Evolutionary conservation across 129 eudicot species (phyloP).

Genomic region (Ambrosia artemisiifolia): DNA sequence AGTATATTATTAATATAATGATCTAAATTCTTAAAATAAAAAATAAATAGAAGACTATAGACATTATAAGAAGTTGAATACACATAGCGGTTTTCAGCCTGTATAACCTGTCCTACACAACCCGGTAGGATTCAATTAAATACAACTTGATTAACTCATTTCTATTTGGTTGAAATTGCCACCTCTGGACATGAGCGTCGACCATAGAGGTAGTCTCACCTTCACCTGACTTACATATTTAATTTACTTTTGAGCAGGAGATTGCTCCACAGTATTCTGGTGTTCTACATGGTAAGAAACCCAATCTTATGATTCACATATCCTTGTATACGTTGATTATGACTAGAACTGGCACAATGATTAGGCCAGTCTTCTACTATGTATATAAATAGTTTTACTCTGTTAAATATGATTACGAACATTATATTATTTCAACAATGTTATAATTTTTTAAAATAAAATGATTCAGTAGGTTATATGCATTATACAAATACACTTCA

Average conservation of each 20-base stretch:
- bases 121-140: not conserved
- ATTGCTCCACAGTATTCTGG: conserved; percentile 95
- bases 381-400: not conserved
- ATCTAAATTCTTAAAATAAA: not conserved
- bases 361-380: not conserved
- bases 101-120: not conserved
- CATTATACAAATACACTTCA: not conserved
- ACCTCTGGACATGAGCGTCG: not conserved
- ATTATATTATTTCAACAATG: not conserved
- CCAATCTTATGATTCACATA: conserved; percentile 8
- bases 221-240: conserved; percentile 2
- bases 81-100: not conserved
- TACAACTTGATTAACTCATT: not conserved
- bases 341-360: not conserved
- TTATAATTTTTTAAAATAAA: not conserved
- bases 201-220: not conserved
- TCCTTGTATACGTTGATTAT: not conserved
- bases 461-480: not conserved
- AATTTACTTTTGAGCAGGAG: conserved; percentile 51
- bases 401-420: not conserved
- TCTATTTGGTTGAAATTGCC: not conserved
- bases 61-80: not conserved
- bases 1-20: not conserved
- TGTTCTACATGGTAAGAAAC: conserved; percentile 69
- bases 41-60: not conserved